Conservation (phyloP, 129 eudicot genomes). For the Apium graveolens region DNA sequence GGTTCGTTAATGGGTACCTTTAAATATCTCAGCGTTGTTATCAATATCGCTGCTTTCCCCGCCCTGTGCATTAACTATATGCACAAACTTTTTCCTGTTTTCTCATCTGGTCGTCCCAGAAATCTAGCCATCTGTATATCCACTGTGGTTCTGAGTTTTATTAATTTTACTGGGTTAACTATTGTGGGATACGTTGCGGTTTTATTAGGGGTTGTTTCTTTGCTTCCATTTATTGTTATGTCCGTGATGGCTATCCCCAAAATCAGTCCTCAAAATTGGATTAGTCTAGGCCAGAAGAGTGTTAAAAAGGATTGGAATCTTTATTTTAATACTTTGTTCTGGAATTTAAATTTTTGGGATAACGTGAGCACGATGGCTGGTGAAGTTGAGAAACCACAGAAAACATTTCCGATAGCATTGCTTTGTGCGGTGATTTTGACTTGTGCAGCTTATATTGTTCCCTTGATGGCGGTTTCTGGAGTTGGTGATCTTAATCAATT, state of each 20-base stretch:
- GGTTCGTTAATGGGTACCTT: background rate
- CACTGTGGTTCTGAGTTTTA: background rate
- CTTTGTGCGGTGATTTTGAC: background rate
- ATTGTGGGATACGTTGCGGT: background rate
- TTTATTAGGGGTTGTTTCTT: background rate
- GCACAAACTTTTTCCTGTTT: background rate
- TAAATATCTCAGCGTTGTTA: background rate
- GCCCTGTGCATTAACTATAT: background rate
- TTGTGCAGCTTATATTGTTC: conserved; percentile 4
- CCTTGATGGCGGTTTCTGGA: background rate
- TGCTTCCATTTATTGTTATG: background rate
- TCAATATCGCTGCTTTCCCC: background rate
- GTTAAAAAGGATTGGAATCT: background rate
- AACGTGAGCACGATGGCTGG: background rate
- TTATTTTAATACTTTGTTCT: background rate
- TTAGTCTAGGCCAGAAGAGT: background rate
- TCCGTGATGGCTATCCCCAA: background rate
- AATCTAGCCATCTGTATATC: background rate
- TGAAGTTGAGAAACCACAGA: background rate
- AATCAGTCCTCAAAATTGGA: background rate
- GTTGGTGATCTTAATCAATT: background rate
- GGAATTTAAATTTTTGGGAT: background rate
- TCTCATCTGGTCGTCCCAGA: background rate
- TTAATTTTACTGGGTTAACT: background rate
- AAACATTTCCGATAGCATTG: background rate